Evolutionary conservation across 768 basidiomycete species (phyloP).

Genomic region (Fomitopsis serialis): DNA sequence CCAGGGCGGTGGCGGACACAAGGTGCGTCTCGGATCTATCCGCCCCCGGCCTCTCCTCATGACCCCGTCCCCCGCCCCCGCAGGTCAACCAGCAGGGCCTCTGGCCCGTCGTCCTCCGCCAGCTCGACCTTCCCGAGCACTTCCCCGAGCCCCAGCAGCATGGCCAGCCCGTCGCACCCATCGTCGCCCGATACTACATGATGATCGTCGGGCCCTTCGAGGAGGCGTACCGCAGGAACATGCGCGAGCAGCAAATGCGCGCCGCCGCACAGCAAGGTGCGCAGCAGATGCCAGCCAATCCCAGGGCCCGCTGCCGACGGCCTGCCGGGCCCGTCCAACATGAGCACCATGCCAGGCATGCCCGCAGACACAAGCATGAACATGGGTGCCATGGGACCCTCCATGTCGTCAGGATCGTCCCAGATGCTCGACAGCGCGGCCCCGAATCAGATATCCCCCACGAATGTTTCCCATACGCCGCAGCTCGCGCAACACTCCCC

Average conservation of each 20-base stretch:
- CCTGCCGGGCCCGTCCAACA: conserved; percentile 12
- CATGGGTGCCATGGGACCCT: conserved; percentile 4
- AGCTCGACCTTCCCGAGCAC: conserved; percentile 34
- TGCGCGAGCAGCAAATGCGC: conserved; percentile 53
- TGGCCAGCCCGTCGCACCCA: conserved; percentile 43
- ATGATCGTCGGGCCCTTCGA: conserved; percentile 67
- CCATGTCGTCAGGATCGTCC: background rate
- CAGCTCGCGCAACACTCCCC: conserved; percentile 6
- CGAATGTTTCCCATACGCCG: conserved; percentile 5
- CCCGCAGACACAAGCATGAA: conserved; percentile 3
- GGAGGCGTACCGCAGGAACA: conserved; percentile 57
- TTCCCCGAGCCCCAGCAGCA: conserved; percentile 13
- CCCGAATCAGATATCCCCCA: background rate
- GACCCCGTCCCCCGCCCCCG: background rate
- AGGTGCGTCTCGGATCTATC: conserved; percentile 36
- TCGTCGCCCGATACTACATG: conserved; percentile 57
- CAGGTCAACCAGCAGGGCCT: conserved; percentile 35
- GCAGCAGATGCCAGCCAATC: conserved; percentile 2
- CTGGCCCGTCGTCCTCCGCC: conserved; percentile 52
- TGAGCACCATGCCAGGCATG: background rate
- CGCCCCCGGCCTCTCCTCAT: background rate
- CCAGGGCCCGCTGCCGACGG: conserved; percentile 14
- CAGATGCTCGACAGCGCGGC: conserved; percentile 1
- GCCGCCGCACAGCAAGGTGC: conserved; percentile 22
- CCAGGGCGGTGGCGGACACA: conserved; percentile 54